Conservation (phyloP, 208 protist species). For the Acanthamoeba triangularis region DNA sequence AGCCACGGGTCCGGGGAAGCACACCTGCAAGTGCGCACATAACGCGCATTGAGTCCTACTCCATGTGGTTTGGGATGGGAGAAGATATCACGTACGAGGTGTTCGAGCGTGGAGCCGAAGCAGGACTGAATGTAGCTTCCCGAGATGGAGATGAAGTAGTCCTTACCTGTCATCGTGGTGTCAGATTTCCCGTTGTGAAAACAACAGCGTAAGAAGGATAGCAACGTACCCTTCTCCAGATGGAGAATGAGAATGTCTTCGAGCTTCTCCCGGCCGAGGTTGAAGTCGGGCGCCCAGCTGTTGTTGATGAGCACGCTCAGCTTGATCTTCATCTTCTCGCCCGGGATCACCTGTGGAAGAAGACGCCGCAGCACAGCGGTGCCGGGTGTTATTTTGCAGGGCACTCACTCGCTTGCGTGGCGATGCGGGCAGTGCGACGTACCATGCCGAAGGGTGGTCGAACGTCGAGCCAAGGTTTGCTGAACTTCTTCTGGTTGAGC, state of each 20-base stretch:
- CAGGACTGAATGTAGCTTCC: conserved; percentile 83
- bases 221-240: conserved; percentile 89
- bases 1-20: conserved; percentile 75
- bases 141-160: conserved; percentile 82
- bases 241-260: conserved; percentile 90
- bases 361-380: no score
- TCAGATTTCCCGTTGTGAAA: background rate
- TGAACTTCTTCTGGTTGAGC: conserved; percentile 79
- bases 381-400: no score
- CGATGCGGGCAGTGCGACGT: background rate
- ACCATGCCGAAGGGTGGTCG: conserved; percentile 78
- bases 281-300: conserved; percentile 78
- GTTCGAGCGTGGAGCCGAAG: conserved; percentile 86
- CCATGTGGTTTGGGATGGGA: no score
- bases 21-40: conserved; percentile 18
- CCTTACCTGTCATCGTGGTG: conserved; percentile 47
- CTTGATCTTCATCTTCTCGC: conserved; percentile 80
- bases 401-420: no score
- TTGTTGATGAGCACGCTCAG: conserved; percentile 84
- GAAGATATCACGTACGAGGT: conserved; percentile 79
- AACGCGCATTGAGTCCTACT: no score
- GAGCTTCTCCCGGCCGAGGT: conserved; percentile 81
- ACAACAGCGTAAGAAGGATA: no score
- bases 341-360: conserved; percentile 74
- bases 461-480: conserved; percentile 87